These are phyloP conservation scores for Fusarium cicatricum DNA, from an alignment of 2,329 filamentous ascomycete genomes.

Conservation along the genomic window DNA sequence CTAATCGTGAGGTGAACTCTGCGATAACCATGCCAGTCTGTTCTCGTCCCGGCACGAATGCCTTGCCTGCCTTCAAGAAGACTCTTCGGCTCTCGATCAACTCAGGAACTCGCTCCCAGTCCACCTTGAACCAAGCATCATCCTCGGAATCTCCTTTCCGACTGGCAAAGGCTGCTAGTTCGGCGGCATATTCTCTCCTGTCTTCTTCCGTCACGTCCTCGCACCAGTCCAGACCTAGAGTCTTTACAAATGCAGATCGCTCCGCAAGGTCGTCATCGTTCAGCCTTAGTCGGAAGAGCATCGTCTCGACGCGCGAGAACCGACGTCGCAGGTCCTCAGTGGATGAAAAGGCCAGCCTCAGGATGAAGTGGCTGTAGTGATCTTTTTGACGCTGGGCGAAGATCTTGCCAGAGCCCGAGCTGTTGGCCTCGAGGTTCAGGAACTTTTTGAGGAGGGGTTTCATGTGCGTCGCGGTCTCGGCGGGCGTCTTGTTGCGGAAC, in stretches of 20 bases:
- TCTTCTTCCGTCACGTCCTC: constrained; percentile 83
- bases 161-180: constrained; percentile 63
- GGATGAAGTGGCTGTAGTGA: constrained; percentile 97
- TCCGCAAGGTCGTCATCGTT: constrained; percentile 79
- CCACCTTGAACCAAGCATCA: constrained; percentile 93
- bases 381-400: constrained; percentile 86
- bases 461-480: constrained; percentile 86
- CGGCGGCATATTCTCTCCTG: constrained; percentile 67
- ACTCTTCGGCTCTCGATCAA: constrained; percentile 83
- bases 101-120: constrained; percentile 93
- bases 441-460: constrained; percentile 87
- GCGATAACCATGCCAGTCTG: constrained; percentile 89
- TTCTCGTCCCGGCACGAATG: constrained; percentile 88
- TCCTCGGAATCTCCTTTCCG: constrained; percentile 66
- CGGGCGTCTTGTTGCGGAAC: constrained; percentile 87
- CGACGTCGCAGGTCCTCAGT: constrained; percentile 90
- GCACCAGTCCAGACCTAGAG: constrained; percentile 88
- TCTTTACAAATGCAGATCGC: constrained; percentile 77
- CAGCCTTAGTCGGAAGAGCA: constrained; percentile 86
- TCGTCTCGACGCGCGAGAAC: constrained; percentile 86
- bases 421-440: constrained; percentile 80
- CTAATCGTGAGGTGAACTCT: constrained; percentile 82
- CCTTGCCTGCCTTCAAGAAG: constrained; percentile 81
- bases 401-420: constrained; percentile 66
- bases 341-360: constrained; percentile 88